These are phyloP conservation scores for Phytophthora citricola DNA, from an alignment of 352 stramenopile species.

Conservation along the genomic window DNA sequence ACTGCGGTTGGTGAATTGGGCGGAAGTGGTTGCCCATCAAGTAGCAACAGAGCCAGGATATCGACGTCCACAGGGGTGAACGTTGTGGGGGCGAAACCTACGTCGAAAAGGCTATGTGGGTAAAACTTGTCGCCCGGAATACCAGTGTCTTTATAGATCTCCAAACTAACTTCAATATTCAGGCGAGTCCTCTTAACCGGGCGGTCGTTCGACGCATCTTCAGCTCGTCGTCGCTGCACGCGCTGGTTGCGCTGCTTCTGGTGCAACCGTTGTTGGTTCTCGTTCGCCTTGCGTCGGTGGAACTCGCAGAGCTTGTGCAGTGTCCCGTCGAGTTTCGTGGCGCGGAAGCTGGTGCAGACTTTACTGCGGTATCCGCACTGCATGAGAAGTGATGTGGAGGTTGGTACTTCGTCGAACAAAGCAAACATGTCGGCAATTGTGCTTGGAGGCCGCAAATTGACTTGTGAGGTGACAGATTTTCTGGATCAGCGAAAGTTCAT, in stretches of 20 bases:
- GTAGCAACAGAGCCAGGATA: not conserved
- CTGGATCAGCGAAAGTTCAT: no score
- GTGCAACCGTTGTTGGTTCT: conserved; percentile 55
- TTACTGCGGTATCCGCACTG: conserved; percentile 56
- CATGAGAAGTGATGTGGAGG: conserved; percentile 11
- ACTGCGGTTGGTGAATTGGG: not conserved
- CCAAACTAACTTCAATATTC: not conserved
- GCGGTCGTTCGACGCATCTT: not conserved
- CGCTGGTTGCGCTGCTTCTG: conserved; percentile 15
- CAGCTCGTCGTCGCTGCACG: not conserved
- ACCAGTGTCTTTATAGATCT: no score
- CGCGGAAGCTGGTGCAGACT: conserved; percentile 47
- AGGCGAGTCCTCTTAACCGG: conserved; percentile 1
- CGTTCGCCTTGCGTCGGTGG: conserved; percentile 60
- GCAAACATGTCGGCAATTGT: not conserved
- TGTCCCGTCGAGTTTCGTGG: conserved; percentile 51
- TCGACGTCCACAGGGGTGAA: not conserved
- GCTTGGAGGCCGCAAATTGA: not conserved
- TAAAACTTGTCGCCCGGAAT: not conserved
- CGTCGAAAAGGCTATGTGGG: not conserved
- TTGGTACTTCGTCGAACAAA: not conserved
- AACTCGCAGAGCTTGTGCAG: conserved; percentile 66
- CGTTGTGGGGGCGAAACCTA: not conserved
- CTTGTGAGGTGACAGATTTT: not conserved
- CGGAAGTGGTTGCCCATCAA: not conserved